Conservation (phyloP, 2,329 filamentous ascomycete genomes). For the Penicillium oxalicum region DNA sequence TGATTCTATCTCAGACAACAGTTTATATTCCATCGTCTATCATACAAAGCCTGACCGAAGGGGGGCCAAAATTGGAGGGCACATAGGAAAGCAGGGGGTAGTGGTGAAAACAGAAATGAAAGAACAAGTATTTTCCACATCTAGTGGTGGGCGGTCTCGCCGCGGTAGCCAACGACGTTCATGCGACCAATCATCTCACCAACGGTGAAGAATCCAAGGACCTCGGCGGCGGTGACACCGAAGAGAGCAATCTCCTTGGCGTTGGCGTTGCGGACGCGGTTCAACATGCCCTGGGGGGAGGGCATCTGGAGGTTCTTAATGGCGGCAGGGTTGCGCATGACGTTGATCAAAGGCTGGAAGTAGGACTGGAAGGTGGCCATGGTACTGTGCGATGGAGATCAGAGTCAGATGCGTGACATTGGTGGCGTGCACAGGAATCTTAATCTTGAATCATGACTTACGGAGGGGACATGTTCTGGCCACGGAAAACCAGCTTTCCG, state of each 20-base stretch:
- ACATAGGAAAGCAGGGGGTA: slow-evolving; percentile 23
- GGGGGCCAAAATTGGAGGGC: slow-evolving; percentile 22
- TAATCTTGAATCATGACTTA: slow-evolving; percentile 50
- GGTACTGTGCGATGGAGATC: slow-evolving; percentile 49
- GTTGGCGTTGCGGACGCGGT: slow-evolving; percentile 63
- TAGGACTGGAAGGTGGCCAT: slow-evolving; percentile 78
- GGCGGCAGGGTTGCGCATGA: slow-evolving; percentile 63
- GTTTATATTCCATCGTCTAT: slow-evolving; percentile 45
- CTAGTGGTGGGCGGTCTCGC: slow-evolving; percentile 52
- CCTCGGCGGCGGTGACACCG: slow-evolving; percentile 76
- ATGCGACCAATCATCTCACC: slow-evolving; percentile 94
- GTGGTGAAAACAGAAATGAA: slow-evolving; percentile 16
- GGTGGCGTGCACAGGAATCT: neutral
- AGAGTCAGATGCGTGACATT: slow-evolving; percentile 1
- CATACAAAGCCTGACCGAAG: slow-evolving; percentile 38
- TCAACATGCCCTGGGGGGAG: slow-evolving; percentile 51
- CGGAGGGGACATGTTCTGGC: slow-evolving; percentile 91
- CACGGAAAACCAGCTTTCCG: slow-evolving; percentile 76
- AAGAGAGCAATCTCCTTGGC: slow-evolving; percentile 63
- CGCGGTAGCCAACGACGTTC: slow-evolving; percentile 91
- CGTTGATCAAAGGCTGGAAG: slow-evolving; percentile 69
- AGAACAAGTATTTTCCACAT: slow-evolving; percentile 23
- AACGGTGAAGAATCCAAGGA: slow-evolving; percentile 93
- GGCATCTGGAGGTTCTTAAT: slow-evolving; percentile 51
- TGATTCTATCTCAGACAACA: slow-evolving; percentile 35